Base-by-base conservation (phyloP, 2,329 filamentous ascomycete genomes). In the Phymatotrichopsis omnivora region DNA sequence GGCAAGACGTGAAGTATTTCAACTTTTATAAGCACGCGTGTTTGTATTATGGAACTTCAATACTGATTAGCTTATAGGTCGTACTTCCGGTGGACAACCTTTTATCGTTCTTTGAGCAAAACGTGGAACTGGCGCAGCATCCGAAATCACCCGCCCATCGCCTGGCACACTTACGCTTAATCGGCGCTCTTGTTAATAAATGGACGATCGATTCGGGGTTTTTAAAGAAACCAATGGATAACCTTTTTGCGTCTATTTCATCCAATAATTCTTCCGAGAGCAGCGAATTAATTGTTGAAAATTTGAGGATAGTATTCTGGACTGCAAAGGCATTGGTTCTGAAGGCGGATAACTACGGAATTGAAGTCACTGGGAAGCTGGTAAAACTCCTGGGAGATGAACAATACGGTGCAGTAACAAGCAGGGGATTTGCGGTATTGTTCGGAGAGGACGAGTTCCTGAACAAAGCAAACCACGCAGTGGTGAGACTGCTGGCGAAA, bases 401-500 rank as follows among this genome's bases (percentile, higher is more conserved):
- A n/a, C 57, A 59, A 35, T 68, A 70, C 31, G 74, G 74, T 37
- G 64, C 62, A 30, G 65, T 64, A 10, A 67, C 74, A 27, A 73
- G 76, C 1, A 68, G 69, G 36, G 70, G 73, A 20, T 81, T 82
- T 56, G 62, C 68, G 11, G 71, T 72, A 7, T 67, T 82, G 3
- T 67, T 81, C 4, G 66, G 73, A 20, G 68, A 74, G 2, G 75
- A 80, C 53, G 74, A 78, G 51, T 64, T 81, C 17, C 63, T 82
- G 27, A 75, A 68, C 10, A 69, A 73, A 49, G 63, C 68, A 28
- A 81, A 81, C 55, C 71, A 75, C 51, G 78, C 76, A 49, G 68
- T 69, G 14, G 71, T 81, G 28, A 73, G 76, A 3, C 67, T 76
- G 3, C 65, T 82, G 2, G 71, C 74, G 53, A 78, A 76, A 57